Evolutionary conservation across 805 yeast genomes (phyloP), one percentile per base, ranked within the genome.

Genomic region (Helenozyma rhizophorensis): DNA sequence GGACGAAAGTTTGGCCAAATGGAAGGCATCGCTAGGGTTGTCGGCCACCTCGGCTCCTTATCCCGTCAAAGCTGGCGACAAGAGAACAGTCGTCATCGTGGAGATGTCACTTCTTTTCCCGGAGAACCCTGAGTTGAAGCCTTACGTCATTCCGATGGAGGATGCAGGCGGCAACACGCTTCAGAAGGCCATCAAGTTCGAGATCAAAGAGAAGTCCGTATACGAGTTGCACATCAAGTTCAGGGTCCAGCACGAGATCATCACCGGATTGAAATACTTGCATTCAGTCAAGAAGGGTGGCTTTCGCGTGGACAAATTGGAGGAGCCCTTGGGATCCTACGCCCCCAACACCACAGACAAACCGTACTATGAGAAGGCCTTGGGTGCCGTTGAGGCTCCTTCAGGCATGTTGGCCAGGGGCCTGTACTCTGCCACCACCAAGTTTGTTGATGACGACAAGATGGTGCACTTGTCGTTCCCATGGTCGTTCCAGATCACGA

Each of bases 381-480:
- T 49, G 51, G 51, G 58, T 25, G 71, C 63, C 32, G 88, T 83
- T 39, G 95, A 87, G 58, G 96, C 96, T 5, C 97, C 97, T 23
- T 72, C 86, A 28, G 97, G 97, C 1, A 58, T 89, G 57, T 60
- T 89, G 43, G 95, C 93, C 3, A 76, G 97, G 60, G 96, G 96
- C 24, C 70, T 76, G 30, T 89, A 86, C 63, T 74, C 80, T 27
- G 95, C 95, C 6, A 69, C 74, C 22, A 80, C 94, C 11, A 84
- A 82, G 58, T 87, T 88, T 51, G 69, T 84, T 27, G 96, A 89
- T 51, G 96, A 88, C 58, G 96, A 89, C 57, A 78, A 81, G 48
- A 72, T 67, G 14, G 72, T 71, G 32, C 94, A 87, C 57, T 68
- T 85, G 56, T 68, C 75, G 22, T 67, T 86, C 47, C 83, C 90